phyloP scores from a whole-genome alignment of 2,329 filamentous ascomycete species.

The Talaromyces piceae region DNA sequence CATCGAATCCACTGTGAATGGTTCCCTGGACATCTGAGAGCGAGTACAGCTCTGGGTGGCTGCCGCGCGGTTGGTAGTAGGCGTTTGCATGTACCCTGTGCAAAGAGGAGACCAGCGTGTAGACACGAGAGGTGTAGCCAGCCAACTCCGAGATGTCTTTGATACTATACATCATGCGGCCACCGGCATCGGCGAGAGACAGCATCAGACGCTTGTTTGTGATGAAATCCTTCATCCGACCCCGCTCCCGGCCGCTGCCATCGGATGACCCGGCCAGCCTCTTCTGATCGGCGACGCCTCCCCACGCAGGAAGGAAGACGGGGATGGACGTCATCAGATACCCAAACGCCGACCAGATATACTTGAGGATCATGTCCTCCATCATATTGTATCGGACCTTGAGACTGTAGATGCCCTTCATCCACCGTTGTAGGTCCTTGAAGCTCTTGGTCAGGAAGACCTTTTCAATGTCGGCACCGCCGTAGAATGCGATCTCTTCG shows the following conservation, averaged over 20 bases:
- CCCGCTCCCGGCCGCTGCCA: constrained; percentile 54
- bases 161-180: constrained; percentile 99
- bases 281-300: constrained; percentile 66
- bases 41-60: constrained; percentile 73
- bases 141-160: constrained; percentile 95
- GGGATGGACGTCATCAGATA: constrained; percentile 90
- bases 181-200: constrained; percentile 89
- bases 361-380: constrained; percentile 96
- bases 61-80: constrained; percentile 63
- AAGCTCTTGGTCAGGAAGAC: constrained; percentile 87
- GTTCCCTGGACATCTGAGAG: constrained; percentile 89
- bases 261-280: constrained; percentile 49
- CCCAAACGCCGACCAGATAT: constrained; percentile 96
- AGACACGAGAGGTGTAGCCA: constrained; percentile 91
- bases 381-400: constrained; percentile 99
- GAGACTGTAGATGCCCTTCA: constrained; percentile 96
- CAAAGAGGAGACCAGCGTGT: constrained; percentile 88
- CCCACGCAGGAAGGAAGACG: constrained; percentile 91
- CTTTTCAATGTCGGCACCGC: constrained; percentile 90
- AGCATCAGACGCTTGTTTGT: constrained; percentile 98
- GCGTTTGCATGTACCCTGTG: constrained; percentile 88
- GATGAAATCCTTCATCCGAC: constrained; percentile 97
- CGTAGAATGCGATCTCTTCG: constrained; percentile 96
- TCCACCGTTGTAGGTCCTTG: constrained; percentile 86
- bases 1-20: constrained; percentile 88